Base-by-base conservation (phyloP, 495 filamentous ascomycete genomes). In the Annulohypoxylon nitens region DNA sequence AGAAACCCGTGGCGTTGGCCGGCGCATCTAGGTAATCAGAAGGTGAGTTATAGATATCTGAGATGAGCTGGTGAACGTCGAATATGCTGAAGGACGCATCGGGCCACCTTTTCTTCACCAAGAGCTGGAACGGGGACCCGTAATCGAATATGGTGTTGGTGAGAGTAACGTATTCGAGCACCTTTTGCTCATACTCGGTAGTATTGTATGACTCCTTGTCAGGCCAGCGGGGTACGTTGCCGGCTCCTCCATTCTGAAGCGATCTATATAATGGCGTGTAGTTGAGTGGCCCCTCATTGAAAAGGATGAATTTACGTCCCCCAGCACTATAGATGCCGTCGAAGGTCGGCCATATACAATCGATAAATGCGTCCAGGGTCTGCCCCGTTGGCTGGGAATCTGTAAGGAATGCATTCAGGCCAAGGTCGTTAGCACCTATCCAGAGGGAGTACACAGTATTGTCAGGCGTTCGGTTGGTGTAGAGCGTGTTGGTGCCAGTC, bases 371-470 rank as follows among this genome's bases (percentile, higher is more conserved):
- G 14, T 81, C 79, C 54, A 93, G 83, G 2, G 86, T 90, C 47
- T 85, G 89, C 1, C 85, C 87, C 0, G 83, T 62, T 23, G 86
- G 76, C 76, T 92, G 88, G 43, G 83, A 84, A 76, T 92, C 90
- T 18, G 86, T 87, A 26, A 93, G 75, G 75, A 93, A 90, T 25
- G 83, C 89, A 51, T 83, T 76, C 61, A 79, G 83, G 39, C 91
- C 91, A 10, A 95, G 82, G 75, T 95, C 92, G 73, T 93, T 94
- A 60, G 91, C 93, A 0, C 92, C 92, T 71, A 93, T 93, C 91
- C 90, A 95, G 39, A 93, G 86, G 0, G 89, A 82, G 70, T 92
- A 93, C 4, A 92, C 89, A 2, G 90, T 91, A 67, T 89, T 88
- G n/a, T 84, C 74, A 16, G 83, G 65, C 0, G 81, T 83, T 55